Percentiles rank a stretch among this genome's conserved stretches.
Conservation (phyloP, 306 rosid genomes). For the Trifolium dubium region DNA sequence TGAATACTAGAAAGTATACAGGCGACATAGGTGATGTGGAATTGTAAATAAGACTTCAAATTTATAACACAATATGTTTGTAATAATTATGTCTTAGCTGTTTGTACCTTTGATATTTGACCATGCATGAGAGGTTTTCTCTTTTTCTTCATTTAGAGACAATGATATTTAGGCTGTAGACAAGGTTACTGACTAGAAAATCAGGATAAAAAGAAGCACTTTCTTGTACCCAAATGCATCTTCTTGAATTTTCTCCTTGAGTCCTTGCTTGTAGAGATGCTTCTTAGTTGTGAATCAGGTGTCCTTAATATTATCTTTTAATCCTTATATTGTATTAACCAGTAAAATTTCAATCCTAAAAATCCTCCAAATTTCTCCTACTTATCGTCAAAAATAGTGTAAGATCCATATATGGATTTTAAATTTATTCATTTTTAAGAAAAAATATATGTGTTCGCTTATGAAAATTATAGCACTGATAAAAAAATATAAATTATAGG, state of each 20-base stretch:
- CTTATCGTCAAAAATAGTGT: too few species aligned
- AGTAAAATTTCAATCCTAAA: too few species aligned
- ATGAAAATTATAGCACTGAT: too few species aligned
- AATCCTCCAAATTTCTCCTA: too few species aligned
- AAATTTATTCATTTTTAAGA: too few species aligned
- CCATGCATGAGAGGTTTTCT: not conserved
- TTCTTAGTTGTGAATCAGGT: not conserved
- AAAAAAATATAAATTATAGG: too few species aligned
- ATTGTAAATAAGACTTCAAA: not conserved
- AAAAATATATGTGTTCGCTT: too few species aligned
- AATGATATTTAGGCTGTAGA: constrained; percentile 18
- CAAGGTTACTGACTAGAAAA: constrained; percentile 2
- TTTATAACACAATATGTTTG: not conserved
- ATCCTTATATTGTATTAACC: too few species aligned
- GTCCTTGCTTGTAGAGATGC: constrained; percentile 12
- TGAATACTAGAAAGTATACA: constrained; percentile 15
- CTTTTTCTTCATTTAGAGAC: constrained; percentile 3
- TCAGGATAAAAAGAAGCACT: not conserved
- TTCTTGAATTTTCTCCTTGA: constrained; percentile 2
- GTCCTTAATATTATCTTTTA: too few species aligned
- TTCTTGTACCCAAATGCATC: constrained; percentile 16
- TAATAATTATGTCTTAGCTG: not conserved
- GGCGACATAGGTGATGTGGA: not conserved
- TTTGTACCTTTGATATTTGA: constrained; percentile 13
- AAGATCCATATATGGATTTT: too few species aligned